A percentile compares a stretch with the other conserved stretches of the same genome.
These are phyloP conservation scores for Elasticomyces elasticus DNA, from an alignment of 495 filamentous ascomycete species.

Conservation along the genomic window DNA sequence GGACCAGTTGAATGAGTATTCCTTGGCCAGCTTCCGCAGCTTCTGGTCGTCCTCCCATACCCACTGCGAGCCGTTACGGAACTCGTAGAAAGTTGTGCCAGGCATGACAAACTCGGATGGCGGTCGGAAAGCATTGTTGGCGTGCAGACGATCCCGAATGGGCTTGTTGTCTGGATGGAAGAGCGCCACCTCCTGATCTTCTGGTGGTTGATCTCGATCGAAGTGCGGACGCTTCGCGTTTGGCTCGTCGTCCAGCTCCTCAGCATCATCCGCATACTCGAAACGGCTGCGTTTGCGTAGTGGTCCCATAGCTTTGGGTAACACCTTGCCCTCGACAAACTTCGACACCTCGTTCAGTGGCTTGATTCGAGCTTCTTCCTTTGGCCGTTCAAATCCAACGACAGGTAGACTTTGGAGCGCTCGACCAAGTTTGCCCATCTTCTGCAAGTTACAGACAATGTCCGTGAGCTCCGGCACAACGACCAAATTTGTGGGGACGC, in stretches of 20 bases:
- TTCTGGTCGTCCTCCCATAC: slow-evolving; percentile 80
- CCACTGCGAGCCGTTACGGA: slow-evolving; percentile 78
- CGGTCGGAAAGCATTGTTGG: slow-evolving; percentile 87
- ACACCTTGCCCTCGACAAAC: slow-evolving; percentile 72
- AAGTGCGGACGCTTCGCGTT: slow-evolving; percentile 32
- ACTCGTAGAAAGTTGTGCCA: slow-evolving; percentile 78
- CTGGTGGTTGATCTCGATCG: slow-evolving; percentile 46
- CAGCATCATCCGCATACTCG: slow-evolving; percentile 56
- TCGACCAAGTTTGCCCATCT: slow-evolving; percentile 40
- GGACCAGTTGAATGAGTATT: slow-evolving; percentile 95
- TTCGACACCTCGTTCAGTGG: slow-evolving; percentile 72
- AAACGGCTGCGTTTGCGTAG: slow-evolving; percentile 69
- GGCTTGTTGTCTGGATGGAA: slow-evolving; percentile 84
- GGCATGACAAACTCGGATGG: slow-evolving; percentile 86
- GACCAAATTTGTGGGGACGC: slow-evolving; percentile 18
- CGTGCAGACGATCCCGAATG: slow-evolving; percentile 81
- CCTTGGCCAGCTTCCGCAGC: slow-evolving; percentile 70
- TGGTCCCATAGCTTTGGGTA: slow-evolving; percentile 53
- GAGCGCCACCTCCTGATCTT: slow-evolving; percentile 68
- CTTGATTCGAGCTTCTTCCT: slow-evolving; percentile 37
- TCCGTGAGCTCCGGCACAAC: slow-evolving; percentile 61
- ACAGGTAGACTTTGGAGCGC: slow-evolving; percentile 50
- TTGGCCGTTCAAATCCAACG: background rate
- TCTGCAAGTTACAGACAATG: slow-evolving; percentile 44
- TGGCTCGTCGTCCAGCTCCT: slow-evolving; percentile 23